These are phyloP conservation scores for Hygrocybe coccinea DNA, from an alignment of 768 basidiomycete genomes.

Conservation along the genomic window DNA sequence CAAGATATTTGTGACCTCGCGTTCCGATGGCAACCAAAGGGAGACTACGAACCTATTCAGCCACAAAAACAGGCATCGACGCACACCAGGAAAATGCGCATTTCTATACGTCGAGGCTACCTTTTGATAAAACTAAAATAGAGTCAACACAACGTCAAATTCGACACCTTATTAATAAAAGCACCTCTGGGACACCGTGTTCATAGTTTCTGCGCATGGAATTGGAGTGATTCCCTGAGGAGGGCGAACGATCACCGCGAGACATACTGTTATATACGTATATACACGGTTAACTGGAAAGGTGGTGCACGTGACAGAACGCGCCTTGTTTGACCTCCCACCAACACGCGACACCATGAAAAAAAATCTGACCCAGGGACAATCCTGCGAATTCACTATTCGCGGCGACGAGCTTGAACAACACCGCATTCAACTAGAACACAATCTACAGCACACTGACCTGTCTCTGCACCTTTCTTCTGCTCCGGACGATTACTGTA, in stretches of 20 bases:
- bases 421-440: conserved; percentile 71
- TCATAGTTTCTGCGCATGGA: not conserved
- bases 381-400: conserved; percentile 47
- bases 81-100: conserved; percentile 65
- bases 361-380: not conserved
- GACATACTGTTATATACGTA: too few species aligned
- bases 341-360: conserved; percentile 3
- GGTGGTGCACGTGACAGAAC: not conserved
- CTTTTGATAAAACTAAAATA: conserved; percentile 52
- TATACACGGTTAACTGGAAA: too few species aligned
- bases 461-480: conserved; percentile 68
- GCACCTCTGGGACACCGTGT: not conserved
- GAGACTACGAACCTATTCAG: conserved; percentile 39
- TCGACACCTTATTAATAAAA: not conserved
- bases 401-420: conserved; percentile 71
- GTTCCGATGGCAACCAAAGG: not conserved
- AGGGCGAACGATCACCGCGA: too few species aligned
- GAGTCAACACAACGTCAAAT: not conserved
- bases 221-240: too few species aligned
- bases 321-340: not conserved
- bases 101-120: conserved; percentile 68
- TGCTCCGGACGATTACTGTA: conserved; percentile 33
- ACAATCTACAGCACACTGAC: conserved; percentile 70
- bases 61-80: conserved; percentile 50
- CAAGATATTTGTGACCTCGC: conserved; percentile 9